phyloP scores from a whole-genome alignment of 1,284 basidiomycete genomes.

The Moesziomyces parantarcticus region DNA sequence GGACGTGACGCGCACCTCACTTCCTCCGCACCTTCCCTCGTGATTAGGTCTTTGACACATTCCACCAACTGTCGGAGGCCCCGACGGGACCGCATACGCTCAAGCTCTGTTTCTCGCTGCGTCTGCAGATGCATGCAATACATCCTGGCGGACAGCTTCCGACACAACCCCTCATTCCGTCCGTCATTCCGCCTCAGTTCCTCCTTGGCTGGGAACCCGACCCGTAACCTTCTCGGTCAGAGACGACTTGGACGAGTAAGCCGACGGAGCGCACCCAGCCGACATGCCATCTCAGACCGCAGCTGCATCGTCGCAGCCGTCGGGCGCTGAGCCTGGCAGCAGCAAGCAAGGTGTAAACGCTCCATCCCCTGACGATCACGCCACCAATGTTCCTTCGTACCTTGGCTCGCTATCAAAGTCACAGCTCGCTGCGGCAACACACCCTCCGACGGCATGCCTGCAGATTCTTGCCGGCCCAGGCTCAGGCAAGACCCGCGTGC shows the following conservation, averaged over 20 bases:
- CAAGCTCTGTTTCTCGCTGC: too few relatives aligned
- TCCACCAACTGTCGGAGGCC: too few relatives aligned
- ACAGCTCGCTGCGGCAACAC: slow-evolving; percentile 60
- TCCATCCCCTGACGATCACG: not conserved
- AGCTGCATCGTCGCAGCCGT: not conserved
- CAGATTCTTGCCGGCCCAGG: slow-evolving; percentile 66
- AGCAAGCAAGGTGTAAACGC: slow-evolving; percentile 5
- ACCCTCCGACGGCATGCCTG: slow-evolving; percentile 52
- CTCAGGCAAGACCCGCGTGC: slow-evolving; percentile 65
- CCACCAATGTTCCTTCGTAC: slow-evolving; percentile 15
- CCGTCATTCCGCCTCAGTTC: too few relatives aligned
- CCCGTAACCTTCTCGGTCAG: too few relatives aligned
- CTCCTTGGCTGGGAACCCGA: too few relatives aligned
- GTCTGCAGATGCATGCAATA: too few relatives aligned
- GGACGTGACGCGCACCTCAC: not conserved
- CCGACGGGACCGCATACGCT: too few relatives aligned
- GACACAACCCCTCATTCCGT: too few relatives aligned
- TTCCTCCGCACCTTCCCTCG: not conserved
- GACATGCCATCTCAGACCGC: slow-evolving; percentile 17
- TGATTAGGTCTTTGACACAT: too few relatives aligned
- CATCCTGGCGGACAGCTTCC: too few relatives aligned
- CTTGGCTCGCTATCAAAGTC: slow-evolving; percentile 50
- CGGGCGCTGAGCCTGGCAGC: slow-evolving; percentile 1
- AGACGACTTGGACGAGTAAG: too few relatives aligned
- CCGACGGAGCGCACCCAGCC: not conserved